Base-by-base conservation (phyloP, 768 basidiomycete genomes). In the Serendipita sp. region DNA sequence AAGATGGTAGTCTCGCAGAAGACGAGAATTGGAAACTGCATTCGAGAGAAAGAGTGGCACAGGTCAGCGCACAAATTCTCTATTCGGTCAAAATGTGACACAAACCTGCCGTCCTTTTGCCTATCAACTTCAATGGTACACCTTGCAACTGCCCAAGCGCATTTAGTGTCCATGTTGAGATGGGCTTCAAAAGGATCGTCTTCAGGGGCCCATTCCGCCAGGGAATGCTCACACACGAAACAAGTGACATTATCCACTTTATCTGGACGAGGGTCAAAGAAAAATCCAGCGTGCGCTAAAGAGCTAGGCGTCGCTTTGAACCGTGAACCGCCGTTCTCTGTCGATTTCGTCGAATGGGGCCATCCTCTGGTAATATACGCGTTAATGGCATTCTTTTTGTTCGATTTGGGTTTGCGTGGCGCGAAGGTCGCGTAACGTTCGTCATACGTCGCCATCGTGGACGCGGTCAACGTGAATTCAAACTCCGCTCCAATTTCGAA, bases 151-250 rank as follows among this genome's bases (percentile, higher is more conserved):
- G 90, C 92, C 92, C 92, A 96, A 3, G 84, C 78, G 73, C 92
- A 94, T n/a, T 73, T 74, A 54, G 71, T 77, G 68, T 86, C 86
- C 70, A 91, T 89, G 37, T 77, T 72, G 73, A 80, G 85, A 70
- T 98, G 94, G 45, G 95, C 86, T 45, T 82, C 78, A 68, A 88
- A 87, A 0, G 94, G 93, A 74, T 94, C 89, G 69, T 98, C 93
- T 0, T 82, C 76, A 51, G 78, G 78, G 54, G 88, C 88, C 94
- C 94, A 98, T 18, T 86, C 89, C 64, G 83, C 82, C 7, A 97
- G 78, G 67, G 86, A 79, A 69, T 93, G 89, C 51, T 78, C 79
- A 75, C 94, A 98, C 68, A 86, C 76, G 72, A 86, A 96, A 73
- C 94, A 98, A 3, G 81, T 78, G 24, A 88, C 92, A 69, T 82